Conservation (phyloP, 2,329 filamentous ascomycete genomes). For the Zalaria obscura region DNA sequence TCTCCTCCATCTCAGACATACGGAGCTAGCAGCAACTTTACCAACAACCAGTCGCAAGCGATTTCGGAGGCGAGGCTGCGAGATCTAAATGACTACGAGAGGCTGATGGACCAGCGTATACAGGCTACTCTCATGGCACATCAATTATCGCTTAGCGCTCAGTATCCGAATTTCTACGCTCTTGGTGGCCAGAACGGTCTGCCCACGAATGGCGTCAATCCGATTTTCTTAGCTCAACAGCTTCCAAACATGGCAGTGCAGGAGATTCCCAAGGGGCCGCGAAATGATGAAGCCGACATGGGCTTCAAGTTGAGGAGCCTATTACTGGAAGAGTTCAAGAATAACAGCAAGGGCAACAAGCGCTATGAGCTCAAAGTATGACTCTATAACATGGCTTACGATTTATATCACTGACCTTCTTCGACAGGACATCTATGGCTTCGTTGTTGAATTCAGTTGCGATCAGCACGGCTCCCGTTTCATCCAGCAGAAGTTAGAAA, state of each 20-base stretch:
- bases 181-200: constrained; percentile 22
- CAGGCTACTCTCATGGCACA: background rate
- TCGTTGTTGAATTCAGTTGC: constrained; percentile 87
- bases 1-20: background rate
- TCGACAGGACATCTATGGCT: constrained; percentile 59
- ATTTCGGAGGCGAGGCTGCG: too few species aligned
- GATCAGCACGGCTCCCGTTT: constrained; percentile 93
- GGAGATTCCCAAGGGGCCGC: constrained; percentile 1
- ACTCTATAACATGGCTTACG: background rate
- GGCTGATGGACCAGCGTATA: too few species aligned
- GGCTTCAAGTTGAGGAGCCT: constrained; percentile 46
- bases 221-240: constrained; percentile 20
- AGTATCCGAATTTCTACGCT: constrained; percentile 11
- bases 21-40: too few species aligned
- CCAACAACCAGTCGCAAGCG: too few species aligned
- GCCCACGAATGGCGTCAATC: constrained; percentile 18
- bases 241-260: constrained; percentile 20
- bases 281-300: constrained; percentile 1
- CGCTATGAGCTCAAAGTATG: constrained; percentile 65
- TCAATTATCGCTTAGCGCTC: background rate
- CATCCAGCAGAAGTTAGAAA: constrained; percentile 84
- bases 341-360: constrained; percentile 56
- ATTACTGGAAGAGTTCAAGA: constrained; percentile 67
- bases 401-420: background rate
- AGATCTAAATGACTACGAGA: too few species aligned